phyloP scores from a whole-genome alignment of 495 filamentous ascomycete genomes.

The Lasiosphaeris hirsuta region DNA sequence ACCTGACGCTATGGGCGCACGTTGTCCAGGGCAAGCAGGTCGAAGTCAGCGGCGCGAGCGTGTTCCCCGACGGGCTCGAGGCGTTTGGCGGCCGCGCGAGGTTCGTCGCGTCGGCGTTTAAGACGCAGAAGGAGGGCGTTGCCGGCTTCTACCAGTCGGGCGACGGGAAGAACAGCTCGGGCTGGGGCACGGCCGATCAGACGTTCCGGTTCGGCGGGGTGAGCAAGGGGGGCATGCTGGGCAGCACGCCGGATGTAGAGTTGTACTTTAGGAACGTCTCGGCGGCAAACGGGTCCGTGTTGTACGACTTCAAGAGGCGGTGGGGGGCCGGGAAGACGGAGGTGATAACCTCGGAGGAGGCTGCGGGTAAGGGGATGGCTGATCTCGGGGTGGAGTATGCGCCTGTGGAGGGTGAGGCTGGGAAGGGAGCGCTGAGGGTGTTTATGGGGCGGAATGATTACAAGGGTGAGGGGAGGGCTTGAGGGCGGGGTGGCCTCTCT shows the following conservation, averaged over 20 bases:
- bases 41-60: conserved; percentile 49
- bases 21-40: conserved; percentile 59
- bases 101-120: conserved; percentile 42
- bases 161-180: conserved; percentile 43
- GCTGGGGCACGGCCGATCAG: conserved; percentile 54
- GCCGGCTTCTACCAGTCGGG: conserved; percentile 50
- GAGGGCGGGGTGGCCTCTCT: not conserved
- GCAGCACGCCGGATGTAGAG: conserved; percentile 15
- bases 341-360: not conserved
- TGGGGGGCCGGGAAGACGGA: conserved; percentile 9
- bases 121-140: conserved; percentile 54
- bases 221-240: conserved; percentile 12
- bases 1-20: conserved; percentile 56
- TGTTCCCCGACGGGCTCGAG: conserved; percentile 60
- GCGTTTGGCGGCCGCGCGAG: conserved; percentile 33
- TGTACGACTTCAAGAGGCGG: conserved; percentile 28
- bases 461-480: not conserved
- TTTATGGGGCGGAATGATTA: conserved; percentile 15
- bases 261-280: conserved; percentile 35
- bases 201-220: conserved; percentile 48
- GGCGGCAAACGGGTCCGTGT: conserved; percentile 27
- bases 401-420: not conserved
- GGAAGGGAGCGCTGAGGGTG: conserved; percentile 13
- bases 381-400: not conserved
- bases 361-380: not conserved